Evolutionary conservation across 1,284 basidiomycete genomes (phyloP).

Genomic region (Boletus sp.): DNA sequence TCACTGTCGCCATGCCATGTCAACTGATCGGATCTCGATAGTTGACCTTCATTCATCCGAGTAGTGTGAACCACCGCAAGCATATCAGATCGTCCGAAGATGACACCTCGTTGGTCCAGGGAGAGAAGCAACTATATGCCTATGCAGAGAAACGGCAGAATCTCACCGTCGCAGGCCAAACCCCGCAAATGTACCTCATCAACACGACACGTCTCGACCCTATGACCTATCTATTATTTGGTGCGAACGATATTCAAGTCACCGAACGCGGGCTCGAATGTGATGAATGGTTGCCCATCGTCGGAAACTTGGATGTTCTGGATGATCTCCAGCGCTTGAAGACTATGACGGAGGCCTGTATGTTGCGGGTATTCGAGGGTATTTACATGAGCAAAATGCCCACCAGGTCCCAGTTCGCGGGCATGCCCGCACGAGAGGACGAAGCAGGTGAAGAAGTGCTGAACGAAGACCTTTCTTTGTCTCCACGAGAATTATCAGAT

Average conservation of each 20-base stretch:
- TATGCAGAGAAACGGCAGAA: conserved; percentile 88
- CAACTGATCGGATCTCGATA: conserved; percentile 32
- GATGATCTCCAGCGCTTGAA: conserved; percentile 88
- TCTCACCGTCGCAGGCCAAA: conserved; percentile 48
- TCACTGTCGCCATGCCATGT: conserved; percentile 2
- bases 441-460: conserved; percentile 61
- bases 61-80: conserved; percentile 83
- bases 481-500: conserved; percentile 67
- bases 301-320: conserved; percentile 74
- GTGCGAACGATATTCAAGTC: conserved; percentile 76
- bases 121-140: conserved; percentile 80
- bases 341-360: conserved; percentile 76
- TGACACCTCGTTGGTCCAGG: conserved; percentile 35
- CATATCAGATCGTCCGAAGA: conserved; percentile 47
- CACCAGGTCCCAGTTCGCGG: conserved; percentile 35
- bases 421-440: conserved; percentile 47
- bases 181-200: conserved; percentile 71
- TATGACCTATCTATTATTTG: conserved; percentile 91
- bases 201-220: conserved; percentile 88
- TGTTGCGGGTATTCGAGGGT: conserved; percentile 92
- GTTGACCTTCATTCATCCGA: conserved; percentile 78
- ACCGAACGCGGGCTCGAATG: conserved; percentile 75
- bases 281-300: conserved; percentile 89
- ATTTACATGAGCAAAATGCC: conserved; percentile 53
- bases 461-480: conserved; percentile 51